phyloP scores from a whole-genome alignment of 2,329 filamentous ascomycete species.

The Botryosphaeria dothidea region DNA sequence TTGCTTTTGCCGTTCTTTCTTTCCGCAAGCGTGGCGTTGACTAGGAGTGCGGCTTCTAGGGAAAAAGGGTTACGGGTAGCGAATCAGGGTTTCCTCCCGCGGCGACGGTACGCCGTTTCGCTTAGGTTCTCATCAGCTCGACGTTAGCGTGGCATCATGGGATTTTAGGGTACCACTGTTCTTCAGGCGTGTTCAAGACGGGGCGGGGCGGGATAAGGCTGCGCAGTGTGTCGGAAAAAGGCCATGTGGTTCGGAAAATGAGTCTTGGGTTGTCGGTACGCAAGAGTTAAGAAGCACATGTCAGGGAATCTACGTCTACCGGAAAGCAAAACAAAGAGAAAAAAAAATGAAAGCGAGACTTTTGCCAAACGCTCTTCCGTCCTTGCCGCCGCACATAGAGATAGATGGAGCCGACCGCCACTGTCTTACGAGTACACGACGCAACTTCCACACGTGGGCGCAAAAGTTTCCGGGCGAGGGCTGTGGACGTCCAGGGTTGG shows the following conservation, averaged over 20 bases:
- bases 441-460: conserved; percentile 2
- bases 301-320: conserved; percentile 12
- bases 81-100: conserved; percentile 16
- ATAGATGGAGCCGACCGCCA: not conserved
- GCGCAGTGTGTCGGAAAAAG: not conserved
- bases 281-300: not conserved
- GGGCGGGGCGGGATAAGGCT: not conserved
- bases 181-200: not conserved
- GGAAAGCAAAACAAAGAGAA: no score
- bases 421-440: conserved; percentile 5
- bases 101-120: conserved; percentile 16
- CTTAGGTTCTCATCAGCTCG: conserved; percentile 11
- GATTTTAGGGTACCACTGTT: conserved; percentile 10
- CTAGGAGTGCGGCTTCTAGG: conserved; percentile 6
- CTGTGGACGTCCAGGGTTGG: not conserved
- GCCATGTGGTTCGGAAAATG: not conserved
- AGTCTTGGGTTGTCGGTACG: not conserved
- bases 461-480: conserved; percentile 10
- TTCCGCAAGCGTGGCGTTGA: conserved; percentile 16
- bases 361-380: not conserved
- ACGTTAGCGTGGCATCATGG: conserved; percentile 13
- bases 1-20: conserved; percentile 6
- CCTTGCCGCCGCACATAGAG: not conserved
- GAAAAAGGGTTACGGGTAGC: conserved; percentile 15
- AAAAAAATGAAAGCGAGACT: conserved; percentile 11